Conservation (phyloP, 768 basidiomycete species). For the Lactifluus pinguis region DNA sequence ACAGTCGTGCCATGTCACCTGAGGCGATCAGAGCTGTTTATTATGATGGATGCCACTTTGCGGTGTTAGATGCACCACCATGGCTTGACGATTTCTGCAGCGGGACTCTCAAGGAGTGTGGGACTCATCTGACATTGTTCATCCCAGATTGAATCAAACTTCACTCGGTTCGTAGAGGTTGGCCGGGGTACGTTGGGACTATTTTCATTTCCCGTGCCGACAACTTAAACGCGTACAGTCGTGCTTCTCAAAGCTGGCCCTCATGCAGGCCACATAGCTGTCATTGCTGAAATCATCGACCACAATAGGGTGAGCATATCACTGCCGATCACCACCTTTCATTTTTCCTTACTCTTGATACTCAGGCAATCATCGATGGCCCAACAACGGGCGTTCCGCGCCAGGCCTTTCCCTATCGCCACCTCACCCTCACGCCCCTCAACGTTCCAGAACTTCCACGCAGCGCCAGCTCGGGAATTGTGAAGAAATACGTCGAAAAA, state of each 20-base stretch:
- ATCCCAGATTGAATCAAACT: constrained; percentile 48
- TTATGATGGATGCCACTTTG: constrained; percentile 1
- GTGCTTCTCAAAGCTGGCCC: constrained; percentile 92
- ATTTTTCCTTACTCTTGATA: background rate
- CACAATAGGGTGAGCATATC: constrained; percentile 78
- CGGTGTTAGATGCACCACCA: background rate
- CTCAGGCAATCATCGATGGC: constrained; percentile 90
- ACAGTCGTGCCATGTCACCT: background rate
- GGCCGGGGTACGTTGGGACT: constrained; percentile 64
- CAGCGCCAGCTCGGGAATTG: constrained; percentile 67
- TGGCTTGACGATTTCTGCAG: background rate
- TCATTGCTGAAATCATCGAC: constrained; percentile 97
- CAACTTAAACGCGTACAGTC: constrained; percentile 35
- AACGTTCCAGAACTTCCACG: constrained; percentile 79
- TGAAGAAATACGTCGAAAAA: constrained; percentile 85
- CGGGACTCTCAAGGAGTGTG: background rate
- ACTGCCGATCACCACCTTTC: background rate
- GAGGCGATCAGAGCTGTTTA: background rate
- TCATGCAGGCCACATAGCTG: constrained; percentile 79
- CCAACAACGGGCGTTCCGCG: constrained; percentile 88
- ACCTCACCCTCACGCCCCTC: constrained; percentile 85
- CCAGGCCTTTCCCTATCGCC: constrained; percentile 85
- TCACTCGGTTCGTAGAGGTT: constrained; percentile 97
- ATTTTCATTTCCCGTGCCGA: background rate
- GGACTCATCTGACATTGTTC: background rate